Base-by-base conservation (phyloP, 305 asterid species). In the Fraxinus velutina region DNA sequence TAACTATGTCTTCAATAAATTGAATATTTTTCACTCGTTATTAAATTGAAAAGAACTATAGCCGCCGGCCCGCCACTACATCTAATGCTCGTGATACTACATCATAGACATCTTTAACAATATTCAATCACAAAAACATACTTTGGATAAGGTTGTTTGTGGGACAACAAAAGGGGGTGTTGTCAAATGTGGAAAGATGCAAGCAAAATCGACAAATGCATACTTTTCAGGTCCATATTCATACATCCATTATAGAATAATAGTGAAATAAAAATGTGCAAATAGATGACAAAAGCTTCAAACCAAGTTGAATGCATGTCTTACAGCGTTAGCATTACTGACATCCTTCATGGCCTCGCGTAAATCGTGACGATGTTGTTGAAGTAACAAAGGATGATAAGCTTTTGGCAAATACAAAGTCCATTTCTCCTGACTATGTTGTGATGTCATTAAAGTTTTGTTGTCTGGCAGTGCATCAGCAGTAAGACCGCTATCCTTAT, bases 351-450 rank as follows among this genome's bases (percentile, higher is more conserved):
- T 86, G 90, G 98, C 94, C 91, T 83, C 89, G 77, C 86, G 86
- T 82, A 96, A 82, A 85, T 86, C 89, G 75, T 86, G 90, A 36
- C 90, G 96, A 89, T 93, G 95, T 82, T 90, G 90, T 83, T 89
- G 95, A 88, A 94, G 92, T 85, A 96, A 86, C 78, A 96, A 83
- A 29, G 99, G 99, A 91, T 96, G 99, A 84, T 85, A 78, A 82
- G 94, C 91, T 90, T 91, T 96, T 6, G 93, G 95, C 86, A 96
- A 86, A 88, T 93, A 92, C 82, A 96, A 81, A 75, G 87, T 88
- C 99, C 98, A 96, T 82, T 90, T 92, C 85, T 79, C 87, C 84
- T 75, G 89, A 64, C 86, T 57, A 72, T 83, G 89, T 72, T 86
- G 86, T 79, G 96, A 86, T 83, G 80, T 76, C 79, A 32, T 66